Percentiles rank a stretch among this genome's conserved stretches.
Evolutionary conservation across 106 monocot genomes (phyloP).

Genomic region (Chionographis japonica): DNA sequence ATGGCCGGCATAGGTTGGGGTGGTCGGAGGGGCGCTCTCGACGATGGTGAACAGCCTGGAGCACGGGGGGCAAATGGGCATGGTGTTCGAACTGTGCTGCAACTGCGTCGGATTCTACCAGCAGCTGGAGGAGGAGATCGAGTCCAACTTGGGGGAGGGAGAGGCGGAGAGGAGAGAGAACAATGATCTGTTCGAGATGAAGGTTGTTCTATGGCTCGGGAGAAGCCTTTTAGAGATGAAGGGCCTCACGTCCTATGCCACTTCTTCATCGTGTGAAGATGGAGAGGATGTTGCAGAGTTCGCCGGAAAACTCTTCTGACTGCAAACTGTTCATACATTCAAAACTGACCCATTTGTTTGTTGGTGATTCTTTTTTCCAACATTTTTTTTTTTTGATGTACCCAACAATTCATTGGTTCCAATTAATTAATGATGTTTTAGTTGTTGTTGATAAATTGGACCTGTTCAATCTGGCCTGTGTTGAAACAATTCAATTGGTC

Average conservation of each 20-base stretch:
- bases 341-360: too few species aligned
- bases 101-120: constrained; percentile 66
- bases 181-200: constrained; percentile 62
- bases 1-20: constrained; percentile 26
- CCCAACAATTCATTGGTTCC: too few species aligned
- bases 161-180: constrained; percentile 47
- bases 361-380: too few species aligned
- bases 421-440: too few species aligned
- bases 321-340: too few species aligned
- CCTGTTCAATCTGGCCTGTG: too few species aligned
- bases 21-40: constrained; percentile 55
- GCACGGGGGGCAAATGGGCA: constrained; percentile 78
- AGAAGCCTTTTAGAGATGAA: constrained; percentile 51
- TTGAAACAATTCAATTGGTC: too few species aligned
- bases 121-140: constrained; percentile 66
- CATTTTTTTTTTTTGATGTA: too few species aligned
- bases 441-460: too few species aligned
- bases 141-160: constrained; percentile 34
- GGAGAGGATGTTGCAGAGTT: constrained; percentile 30
- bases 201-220: constrained; percentile 67
- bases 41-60: constrained; percentile 56
- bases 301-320: constrained; percentile 78
- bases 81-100: constrained; percentile 71
- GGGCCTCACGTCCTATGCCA: constrained; percentile 28
- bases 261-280: constrained; percentile 14